Base-by-base conservation (phyloP, 495 filamentous ascomycete species). In the Daldinia grandis region DNA sequence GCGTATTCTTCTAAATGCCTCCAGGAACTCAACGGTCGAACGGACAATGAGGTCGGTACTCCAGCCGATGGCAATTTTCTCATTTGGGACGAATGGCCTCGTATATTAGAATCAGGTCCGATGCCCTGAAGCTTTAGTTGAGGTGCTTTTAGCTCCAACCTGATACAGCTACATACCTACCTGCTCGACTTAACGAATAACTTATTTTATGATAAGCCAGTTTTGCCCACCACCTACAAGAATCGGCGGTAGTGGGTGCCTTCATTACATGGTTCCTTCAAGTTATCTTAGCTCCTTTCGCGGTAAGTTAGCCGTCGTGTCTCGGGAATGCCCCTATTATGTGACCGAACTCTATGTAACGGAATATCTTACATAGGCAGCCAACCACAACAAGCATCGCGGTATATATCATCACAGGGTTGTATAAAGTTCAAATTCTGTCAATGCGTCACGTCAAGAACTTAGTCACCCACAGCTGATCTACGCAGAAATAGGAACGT, bases 1-100 rank as follows among this genome's bases (percentile, higher is more conserved):
- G 44, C 47, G 30, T 21, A 35, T 30, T 51, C 35, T 30, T 54
- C 27, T 15, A 47, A 19, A 47, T 12, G 44, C 31, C 35, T 28
- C 27, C 7, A 50, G 19, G 50, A 27, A 35, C 42, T 24, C 50
- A 25, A 19, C 25, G 6, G 24, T 37, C 38, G 15, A 44, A n/a
- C 28, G 31, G 57, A n/a, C 56, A 50, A 58, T 57, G 30, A 68
- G 44, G 61, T 55, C 64, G 69, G 64, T 56, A 61, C 50, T 64
- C 64, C 38, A 64, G 21, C 24, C 9, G 9, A 61, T 57, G 50
- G 31, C 49, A 63, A 56, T 4, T 28, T 37, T 51, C 8, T 21
- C 5, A 28, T 28, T 56, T 54, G 64, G 31, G 64, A 72, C 58
- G 49, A 61, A 31, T 10, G 17, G 24, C 42, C 7, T 25, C 44